Evolutionary conservation across 2,329 filamentous ascomycete genomes (phyloP), one percentile per base, ranked within the genome.

Genomic region (Curvularia verruculosa): DNA sequence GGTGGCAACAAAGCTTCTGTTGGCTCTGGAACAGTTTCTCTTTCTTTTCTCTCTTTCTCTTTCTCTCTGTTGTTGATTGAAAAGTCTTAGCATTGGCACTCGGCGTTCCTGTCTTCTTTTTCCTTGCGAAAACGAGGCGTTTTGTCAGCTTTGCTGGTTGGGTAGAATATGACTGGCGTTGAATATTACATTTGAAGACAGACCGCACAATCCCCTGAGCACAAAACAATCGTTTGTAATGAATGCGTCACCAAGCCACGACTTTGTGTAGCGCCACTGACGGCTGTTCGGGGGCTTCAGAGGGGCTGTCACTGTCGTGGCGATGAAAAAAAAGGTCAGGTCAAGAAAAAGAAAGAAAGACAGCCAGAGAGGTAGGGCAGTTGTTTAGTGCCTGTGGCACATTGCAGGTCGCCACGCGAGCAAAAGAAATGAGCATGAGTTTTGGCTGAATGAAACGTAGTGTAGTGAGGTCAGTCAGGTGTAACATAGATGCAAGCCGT

Each of bases 101-200:
- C 18, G 55, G 60, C 55, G 60, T 63, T 45, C n/a, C 15, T 48
- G n/a, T 24, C 18, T 31, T 31, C 45, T 24, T 18, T 31, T 45
- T 23, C 19, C 10, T 34, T 23, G 2, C 40, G 49, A 21, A 36
- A 34, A 21, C 24, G 48, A 50, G 37, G 24, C 10, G 8, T 31
- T n/a, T 40, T 15, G 3, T 41, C 39, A 36, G 39, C 19, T 45
- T 29, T 24, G 39, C n/a, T 10, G 29, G 21, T 15, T 31, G 36
- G 37, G 10, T 45, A 26, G 40, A 45, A 39, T 23, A 19, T 39
- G 12, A 34, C 18, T 34, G 26, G 28, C 26, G 10, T 34, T 34
- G 2, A 46, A 46, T 12, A 31, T 46, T 46, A 19, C 10, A 21
- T 19, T 46, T 23, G 10, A 29, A 44, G 39, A 26, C 19, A 15